Percentiles rank a stretch among this genome's conserved stretches.
phyloP scores from a whole-genome alignment of 2,329 filamentous ascomycete species.

The Colletotrichum siamense region DNA sequence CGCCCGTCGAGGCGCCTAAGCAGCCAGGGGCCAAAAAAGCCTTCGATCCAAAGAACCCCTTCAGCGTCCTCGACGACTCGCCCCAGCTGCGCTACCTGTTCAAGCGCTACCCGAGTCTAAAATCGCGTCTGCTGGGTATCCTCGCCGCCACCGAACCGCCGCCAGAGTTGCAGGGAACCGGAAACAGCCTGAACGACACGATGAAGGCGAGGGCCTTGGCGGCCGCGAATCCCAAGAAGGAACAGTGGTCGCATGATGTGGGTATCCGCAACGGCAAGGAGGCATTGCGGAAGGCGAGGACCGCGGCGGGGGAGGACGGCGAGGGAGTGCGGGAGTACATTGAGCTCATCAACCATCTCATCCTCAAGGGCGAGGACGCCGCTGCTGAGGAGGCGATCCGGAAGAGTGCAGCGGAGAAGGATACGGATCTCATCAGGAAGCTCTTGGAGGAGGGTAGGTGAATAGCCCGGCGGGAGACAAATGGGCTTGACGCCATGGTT shows the following conservation, averaged over 20 bases:
- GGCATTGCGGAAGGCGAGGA: constrained; percentile 55
- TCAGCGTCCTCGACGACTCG: constrained; percentile 55
- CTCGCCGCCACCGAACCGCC: constrained; percentile 56
- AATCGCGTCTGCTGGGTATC: constrained; percentile 52
- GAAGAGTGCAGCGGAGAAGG: constrained; percentile 50
- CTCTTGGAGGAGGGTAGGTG: constrained; percentile 52
- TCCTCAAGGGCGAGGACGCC: constrained; percentile 38
- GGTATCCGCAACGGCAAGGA: constrained; percentile 62
- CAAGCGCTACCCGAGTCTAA: constrained; percentile 56
- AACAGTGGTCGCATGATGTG: constrained; percentile 62
- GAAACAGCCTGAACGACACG: constrained; percentile 22
- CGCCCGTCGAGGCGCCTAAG: constrained; percentile 31
- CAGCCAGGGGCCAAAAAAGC: constrained; percentile 27
- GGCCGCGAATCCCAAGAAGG: constrained; percentile 33
- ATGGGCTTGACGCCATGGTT: not conserved
- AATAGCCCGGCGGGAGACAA: constrained; percentile 23
- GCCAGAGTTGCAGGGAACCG: constrained; percentile 7
- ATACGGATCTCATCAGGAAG: constrained; percentile 54
- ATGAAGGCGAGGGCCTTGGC: constrained; percentile 20
- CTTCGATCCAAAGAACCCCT: constrained; percentile 45
- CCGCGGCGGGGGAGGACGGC: constrained; percentile 57
- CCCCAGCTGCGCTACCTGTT: constrained; percentile 57
- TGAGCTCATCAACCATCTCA: constrained; percentile 58
- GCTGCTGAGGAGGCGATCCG: constrained; percentile 42
- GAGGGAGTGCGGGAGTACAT: constrained; percentile 67